Evolutionary conservation across 2,329 filamentous ascomycete species (phyloP), one percentile per base, ranked within the genome.

Genomic region (Pestalotiopsis sp.): DNA sequence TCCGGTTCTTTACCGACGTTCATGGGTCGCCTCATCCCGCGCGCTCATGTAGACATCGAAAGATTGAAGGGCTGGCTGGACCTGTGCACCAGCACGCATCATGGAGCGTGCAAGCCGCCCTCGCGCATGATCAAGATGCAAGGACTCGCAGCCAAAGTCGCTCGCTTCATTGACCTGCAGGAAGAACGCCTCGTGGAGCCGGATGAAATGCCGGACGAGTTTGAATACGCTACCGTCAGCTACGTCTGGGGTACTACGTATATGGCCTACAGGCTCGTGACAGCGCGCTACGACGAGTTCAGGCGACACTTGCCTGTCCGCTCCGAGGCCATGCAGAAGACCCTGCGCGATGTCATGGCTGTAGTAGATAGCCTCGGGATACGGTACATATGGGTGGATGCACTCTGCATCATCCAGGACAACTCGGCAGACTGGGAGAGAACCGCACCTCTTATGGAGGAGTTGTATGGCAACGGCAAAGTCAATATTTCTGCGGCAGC

Each of bases 111-210:
- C 39, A 45, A 45, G 2, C 39, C 39, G 2, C 39, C 39, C 1
- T 45, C 39, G 3, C 39, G 39, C 39, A 45, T 45, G 39, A 13
- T 45, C 39, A 45, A 45, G 0, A 85, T 45, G 12, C 39, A 45
- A 2, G 12, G 12, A 4, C 39, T 45, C 39, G 39, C 39, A 1
- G 39, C 39, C 12, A 45, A 45, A 17, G 39, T 45, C 39, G 27
- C 27, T 31, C 39, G 39, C 11, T 45, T 13, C 14, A 45, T 45
- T 45, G 39, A 45, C 13, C 39, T 45, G 12, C 39, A 45, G 3
- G 39, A 45, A 45, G 39, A 45, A 45, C 39, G 39, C 39, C 12
- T 45, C 11, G 39, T 45, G 4, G 39, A 45, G 4, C 39, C 39
- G 14, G 12, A 45, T 4, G 39, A 45, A 17, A 45, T 45, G 39